Conservation (phyloP, 202 grass and related monocot genomes). For the Sporobolus alterniflorus region DNA sequence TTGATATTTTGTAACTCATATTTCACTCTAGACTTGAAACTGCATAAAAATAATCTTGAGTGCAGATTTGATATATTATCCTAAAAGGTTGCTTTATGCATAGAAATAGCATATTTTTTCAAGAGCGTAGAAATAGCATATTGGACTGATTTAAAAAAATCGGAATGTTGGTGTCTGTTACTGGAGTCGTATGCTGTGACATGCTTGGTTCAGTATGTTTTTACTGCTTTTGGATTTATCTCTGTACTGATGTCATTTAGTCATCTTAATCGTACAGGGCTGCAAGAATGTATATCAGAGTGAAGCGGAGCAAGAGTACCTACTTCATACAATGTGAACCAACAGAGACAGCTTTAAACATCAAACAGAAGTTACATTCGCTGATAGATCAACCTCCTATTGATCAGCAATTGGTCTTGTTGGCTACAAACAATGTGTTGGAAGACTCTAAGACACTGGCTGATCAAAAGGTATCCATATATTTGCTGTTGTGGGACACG, state of each 20-base stretch:
- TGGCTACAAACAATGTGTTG: constrained; percentile 55
- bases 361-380: constrained; percentile 76
- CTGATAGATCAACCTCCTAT: constrained; percentile 52
- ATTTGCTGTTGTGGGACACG: neutral
- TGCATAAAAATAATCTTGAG: neutral
- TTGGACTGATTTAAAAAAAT: neutral
- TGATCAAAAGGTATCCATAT: constrained; percentile 48
- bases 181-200: neutral
- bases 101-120: no score
- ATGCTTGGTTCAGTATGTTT: neutral
- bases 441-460: constrained; percentile 51
- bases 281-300: constrained; percentile 83
- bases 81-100: neutral
- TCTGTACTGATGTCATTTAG: constrained; percentile 6
- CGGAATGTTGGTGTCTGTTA: neutral
- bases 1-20: neutral
- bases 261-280: constrained; percentile 35
- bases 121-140: neutral
- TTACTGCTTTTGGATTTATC: neutral
- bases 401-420: constrained; percentile 60
- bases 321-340: constrained; percentile 84
- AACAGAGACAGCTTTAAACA: constrained; percentile 63
- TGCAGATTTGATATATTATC: no score
- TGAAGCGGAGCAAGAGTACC: constrained; percentile 79
- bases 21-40: neutral